Evolutionary conservation across 31 red algal genomes (phyloP).

Genomic region (Porphyra umbilicalis): DNA sequence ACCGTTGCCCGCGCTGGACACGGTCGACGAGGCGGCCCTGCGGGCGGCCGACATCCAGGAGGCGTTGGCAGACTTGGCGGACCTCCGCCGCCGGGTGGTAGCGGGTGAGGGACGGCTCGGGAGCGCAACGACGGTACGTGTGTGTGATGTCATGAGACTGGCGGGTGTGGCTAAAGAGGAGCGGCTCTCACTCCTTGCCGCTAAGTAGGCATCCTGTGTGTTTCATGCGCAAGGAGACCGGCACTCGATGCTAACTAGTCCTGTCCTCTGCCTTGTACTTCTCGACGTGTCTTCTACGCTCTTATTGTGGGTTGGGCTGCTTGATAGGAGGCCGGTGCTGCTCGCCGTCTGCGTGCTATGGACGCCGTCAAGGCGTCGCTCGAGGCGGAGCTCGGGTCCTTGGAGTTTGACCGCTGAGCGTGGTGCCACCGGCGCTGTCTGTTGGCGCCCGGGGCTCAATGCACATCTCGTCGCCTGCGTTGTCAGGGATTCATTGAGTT

Average conservation of each 20-base stretch:
- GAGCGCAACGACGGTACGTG: background rate
- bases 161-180: no score
- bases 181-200: no score
- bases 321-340: background rate
- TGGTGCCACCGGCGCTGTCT: no score
- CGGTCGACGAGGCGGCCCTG: background rate
- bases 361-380: background rate
- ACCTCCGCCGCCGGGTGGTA: background rate
- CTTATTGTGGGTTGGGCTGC: background rate
- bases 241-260: no score
- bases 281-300: background rate
- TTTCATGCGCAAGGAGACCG: no score
- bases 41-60: background rate
- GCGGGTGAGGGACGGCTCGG: background rate
- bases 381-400: background rate
- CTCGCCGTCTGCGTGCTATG: background rate
- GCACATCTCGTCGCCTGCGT: no score
- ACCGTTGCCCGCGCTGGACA: background rate
- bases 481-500: no score
- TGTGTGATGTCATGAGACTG: no score
- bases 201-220: no score
- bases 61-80: background rate
- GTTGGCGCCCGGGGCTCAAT: no score
- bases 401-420: background rate
- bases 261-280: no score